Evolutionary conservation across 345 rosid genomes (phyloP), one percentile per base, ranked within the genome.

Genomic region (Aurinia saxatilis): DNA sequence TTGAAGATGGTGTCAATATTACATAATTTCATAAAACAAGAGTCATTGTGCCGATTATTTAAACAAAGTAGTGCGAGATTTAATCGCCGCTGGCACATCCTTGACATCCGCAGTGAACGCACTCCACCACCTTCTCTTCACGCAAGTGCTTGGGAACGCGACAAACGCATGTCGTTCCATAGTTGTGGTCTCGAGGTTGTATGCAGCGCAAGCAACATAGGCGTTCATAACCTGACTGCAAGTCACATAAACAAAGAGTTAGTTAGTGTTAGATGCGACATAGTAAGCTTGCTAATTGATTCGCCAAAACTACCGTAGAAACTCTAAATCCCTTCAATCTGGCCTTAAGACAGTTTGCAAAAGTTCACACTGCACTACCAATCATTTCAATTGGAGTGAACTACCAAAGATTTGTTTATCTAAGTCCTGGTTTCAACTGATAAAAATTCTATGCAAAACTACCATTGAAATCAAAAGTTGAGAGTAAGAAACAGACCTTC

Each of bases 121-220:
- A 84, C 70, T 84, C 96, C 11, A 88, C 79, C 12, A 76, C 88
- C 73, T 88, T 77, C 84, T 91, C 96, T 79, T 91, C 92, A 72
- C 92, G 78, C 57, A 86, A 63, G 75, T 88, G 68, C 70, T 80
- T 83, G 10, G 92, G 92, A 18, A 91, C 95, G 47, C 92, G 78
- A 18, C 96, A 84, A 18, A 88, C 86, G 13, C 96, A 91, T 0
- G 95, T 84, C 6, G 95, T 83, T 52, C 82, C 84, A 5, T 82
- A 91, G 82, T 86, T 88, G 79, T 86, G 96, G 74, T 91, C 95
- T 30, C 84, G 71, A 2, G 92, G 92, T 77, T 88, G 98, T 47
- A 88, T 88, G 79, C 92, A 88, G 4, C 82, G 77, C 57, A 88
- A 69, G 81, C 98, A 86, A 70, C 96, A 88, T 12, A 91, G 71